Evolutionary conservation across 1,284 basidiomycete species (phyloP).

Genomic region (Papiliotrema laurentii): DNA sequence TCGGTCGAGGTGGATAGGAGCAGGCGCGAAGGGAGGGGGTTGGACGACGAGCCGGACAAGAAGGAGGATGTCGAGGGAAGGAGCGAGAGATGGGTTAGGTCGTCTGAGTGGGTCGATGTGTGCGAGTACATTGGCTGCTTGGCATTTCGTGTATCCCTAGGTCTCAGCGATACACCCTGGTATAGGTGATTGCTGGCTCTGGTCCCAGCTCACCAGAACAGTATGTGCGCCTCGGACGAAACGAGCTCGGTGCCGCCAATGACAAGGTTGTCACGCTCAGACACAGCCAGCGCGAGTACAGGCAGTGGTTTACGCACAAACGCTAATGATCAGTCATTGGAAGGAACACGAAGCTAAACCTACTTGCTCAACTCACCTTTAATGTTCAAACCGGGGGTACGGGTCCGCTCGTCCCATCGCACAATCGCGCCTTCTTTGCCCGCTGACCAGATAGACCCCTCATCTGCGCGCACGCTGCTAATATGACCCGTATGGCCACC

Average conservation of each 20-base stretch:
- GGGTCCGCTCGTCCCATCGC: constrained; percentile 44
- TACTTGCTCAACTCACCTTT: constrained; percentile 31
- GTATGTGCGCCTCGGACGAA: constrained; percentile 50
- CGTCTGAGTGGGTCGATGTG: constrained; percentile 52
- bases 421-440: constrained; percentile 42
- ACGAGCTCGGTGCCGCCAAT: constrained; percentile 50
- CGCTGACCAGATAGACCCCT: constrained; percentile 36
- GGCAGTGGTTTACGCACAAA: constrained; percentile 42
- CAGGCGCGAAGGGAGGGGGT: constrained; percentile 31
- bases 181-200: background rate
- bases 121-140: constrained; percentile 46
- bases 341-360: background rate
- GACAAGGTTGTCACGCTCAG: constrained; percentile 43
- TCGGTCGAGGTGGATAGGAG: constrained; percentile 51
- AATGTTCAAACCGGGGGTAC: constrained; percentile 30
- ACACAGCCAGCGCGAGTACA: constrained; percentile 39
- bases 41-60: constrained; percentile 12
- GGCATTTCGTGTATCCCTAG: constrained; percentile 46
- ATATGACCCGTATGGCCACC: constrained; percentile 36
- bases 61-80: constrained; percentile 42
- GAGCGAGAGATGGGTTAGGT: constrained; percentile 50
- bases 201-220: constrained; percentile 45
- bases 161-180: background rate
- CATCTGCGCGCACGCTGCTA: constrained; percentile 27
- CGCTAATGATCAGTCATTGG: constrained; percentile 19